A percentile compares a stretch with the other conserved stretches of the same genome.
Evolutionary conservation across 352 stramenopile genomes (phyloP).

Genomic region (Phytophthora hybrid): DNA sequence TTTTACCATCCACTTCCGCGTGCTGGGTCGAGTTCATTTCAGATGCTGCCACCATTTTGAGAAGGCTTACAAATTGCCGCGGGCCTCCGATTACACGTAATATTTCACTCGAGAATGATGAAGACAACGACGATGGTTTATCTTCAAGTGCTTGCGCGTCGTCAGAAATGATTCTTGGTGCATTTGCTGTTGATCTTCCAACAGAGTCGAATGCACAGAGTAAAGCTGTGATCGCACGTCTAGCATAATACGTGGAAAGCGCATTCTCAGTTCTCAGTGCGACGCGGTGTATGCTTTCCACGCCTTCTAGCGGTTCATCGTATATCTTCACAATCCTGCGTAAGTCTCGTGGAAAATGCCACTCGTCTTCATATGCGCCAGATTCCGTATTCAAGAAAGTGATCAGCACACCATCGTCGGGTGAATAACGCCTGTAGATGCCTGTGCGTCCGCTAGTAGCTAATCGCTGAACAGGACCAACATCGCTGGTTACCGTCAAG

Average conservation of each 20-base stretch:
- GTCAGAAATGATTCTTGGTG: background rate
- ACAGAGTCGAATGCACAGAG: conserved; percentile 37
- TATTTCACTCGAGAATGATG: conserved; percentile 47
- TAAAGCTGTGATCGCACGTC: conserved; percentile 55
- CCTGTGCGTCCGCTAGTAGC: conserved; percentile 73
- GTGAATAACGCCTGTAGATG: conserved; percentile 64
- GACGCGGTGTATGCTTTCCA: conserved; percentile 81
- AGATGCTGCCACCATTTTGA: conserved; percentile 85
- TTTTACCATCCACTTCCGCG: conserved; percentile 19
- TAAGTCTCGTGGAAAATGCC: conserved; percentile 76
- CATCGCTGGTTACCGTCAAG: conserved; percentile 78
- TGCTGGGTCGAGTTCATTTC: conserved; percentile 66
- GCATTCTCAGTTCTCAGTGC: conserved; percentile 82
- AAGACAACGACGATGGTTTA: conserved; percentile 11
- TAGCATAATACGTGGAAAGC: conserved; percentile 85
- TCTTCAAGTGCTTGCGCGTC: conserved; percentile 24
- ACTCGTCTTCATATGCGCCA: conserved; percentile 88
- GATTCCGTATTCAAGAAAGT: conserved; percentile 90
- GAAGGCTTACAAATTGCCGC: conserved; percentile 78
- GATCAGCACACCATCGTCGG: conserved; percentile 75
- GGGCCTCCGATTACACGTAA: conserved; percentile 68
- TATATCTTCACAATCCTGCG: conserved; percentile 85
- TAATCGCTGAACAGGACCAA: conserved; percentile 76
- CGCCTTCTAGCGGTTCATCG: conserved; percentile 71
- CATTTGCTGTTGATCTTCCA: conserved; percentile 1